phyloP scores from a whole-genome alignment of 257 asterid species.

The Solanum piurae region DNA sequence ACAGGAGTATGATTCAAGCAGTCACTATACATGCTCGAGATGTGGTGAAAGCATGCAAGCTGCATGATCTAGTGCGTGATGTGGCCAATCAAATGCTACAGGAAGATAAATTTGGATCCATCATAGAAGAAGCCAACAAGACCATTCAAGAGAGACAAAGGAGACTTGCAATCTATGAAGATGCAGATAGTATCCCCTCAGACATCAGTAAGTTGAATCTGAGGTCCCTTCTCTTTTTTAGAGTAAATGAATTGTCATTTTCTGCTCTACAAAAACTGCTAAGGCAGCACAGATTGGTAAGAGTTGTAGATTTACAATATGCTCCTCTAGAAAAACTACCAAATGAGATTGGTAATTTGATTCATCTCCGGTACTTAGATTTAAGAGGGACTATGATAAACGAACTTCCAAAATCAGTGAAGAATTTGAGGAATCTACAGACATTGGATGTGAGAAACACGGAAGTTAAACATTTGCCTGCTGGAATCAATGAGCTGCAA shows the following conservation, averaged over 20 bases:
- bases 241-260: background rate
- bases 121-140: background rate
- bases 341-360: background rate
- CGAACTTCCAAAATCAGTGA: background rate
- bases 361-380: background rate
- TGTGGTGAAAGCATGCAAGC: background rate
- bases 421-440: conserved; percentile 9
- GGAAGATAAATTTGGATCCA: background rate
- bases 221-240: background rate
- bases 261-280: background rate
- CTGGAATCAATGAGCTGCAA: conserved; percentile 11
- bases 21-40: background rate
- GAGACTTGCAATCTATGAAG: background rate
- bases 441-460: conserved; percentile 7
- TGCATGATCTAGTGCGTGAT: background rate
- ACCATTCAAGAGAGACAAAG: background rate
- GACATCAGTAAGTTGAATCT: background rate
- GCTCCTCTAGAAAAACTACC: background rate
- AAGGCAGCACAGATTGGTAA: background rate
- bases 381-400: background rate
- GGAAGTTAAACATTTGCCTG: background rate
- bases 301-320: background rate
- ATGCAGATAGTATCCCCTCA: background rate
- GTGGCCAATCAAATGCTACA: background rate
- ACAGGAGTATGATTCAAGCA: background rate